Percentiles rank a stretch among this genome's conserved stretches.
These are phyloP conservation scores for Centella asiatica DNA, from an alignment of 129 eudicot genomes.

Conservation along the genomic window DNA sequence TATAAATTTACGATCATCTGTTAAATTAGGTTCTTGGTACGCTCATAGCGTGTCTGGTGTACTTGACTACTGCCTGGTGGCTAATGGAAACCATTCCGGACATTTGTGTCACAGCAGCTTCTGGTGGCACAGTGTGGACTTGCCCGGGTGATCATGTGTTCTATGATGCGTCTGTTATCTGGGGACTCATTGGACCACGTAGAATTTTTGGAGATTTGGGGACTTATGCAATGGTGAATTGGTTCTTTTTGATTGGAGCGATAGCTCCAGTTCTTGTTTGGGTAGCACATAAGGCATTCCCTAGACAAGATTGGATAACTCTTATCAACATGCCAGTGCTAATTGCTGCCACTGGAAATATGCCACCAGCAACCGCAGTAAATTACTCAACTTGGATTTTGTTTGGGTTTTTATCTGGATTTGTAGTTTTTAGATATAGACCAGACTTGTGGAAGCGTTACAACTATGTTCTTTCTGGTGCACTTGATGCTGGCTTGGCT, in stretches of 20 bases:
- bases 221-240: slow-evolving; percentile 55
- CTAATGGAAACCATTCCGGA: slow-evolving; percentile 72
- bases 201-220: slow-evolving; percentile 84
- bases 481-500: slow-evolving; percentile 80
- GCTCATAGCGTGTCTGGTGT: slow-evolving; percentile 49
- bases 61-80: slow-evolving; percentile 89
- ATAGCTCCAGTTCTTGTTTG: slow-evolving; percentile 79
- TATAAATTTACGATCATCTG: too few relatives aligned
- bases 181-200: slow-evolving; percentile 90
- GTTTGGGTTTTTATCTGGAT: slow-evolving; percentile 79
- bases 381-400: slow-evolving; percentile 81
- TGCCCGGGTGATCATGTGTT: slow-evolving; percentile 76
- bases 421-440: slow-evolving; percentile 54
- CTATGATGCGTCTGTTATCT: slow-evolving; percentile 80
- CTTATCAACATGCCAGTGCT: slow-evolving; percentile 83
- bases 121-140: slow-evolving; percentile 51
- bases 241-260: slow-evolving; percentile 85
- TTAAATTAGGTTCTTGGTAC: slow-evolving; percentile 76
- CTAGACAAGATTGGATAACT: slow-evolving; percentile 69
- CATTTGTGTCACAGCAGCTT: slow-evolving; percentile 47
- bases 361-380: slow-evolving; percentile 98
- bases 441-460: slow-evolving; percentile 80
- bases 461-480: slow-evolving; percentile 85
- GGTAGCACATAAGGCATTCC: slow-evolving; percentile 77
- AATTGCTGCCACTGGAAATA: slow-evolving; percentile 72